A percentile compares a stretch with the other conserved stretches of the same genome.
Conservation (phyloP, 352 stramenopile species). For the Phytophthora syringae region DNA sequence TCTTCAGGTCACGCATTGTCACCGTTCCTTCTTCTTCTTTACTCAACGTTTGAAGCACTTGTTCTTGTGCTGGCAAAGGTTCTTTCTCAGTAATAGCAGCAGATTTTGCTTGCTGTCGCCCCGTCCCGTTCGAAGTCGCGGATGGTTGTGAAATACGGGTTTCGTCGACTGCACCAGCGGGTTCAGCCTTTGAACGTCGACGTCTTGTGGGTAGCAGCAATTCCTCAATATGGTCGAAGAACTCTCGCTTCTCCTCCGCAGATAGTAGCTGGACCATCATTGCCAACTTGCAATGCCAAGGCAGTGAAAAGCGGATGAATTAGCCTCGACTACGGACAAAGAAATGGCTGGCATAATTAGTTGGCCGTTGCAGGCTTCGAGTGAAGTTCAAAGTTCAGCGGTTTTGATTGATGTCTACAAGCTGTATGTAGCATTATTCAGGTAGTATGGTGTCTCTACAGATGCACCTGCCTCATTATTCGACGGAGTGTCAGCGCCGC, state of each 20-base stretch:
- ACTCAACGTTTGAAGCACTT: conserved; percentile 5
- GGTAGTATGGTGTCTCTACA: conserved; percentile 8
- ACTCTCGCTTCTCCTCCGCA: conserved; percentile 45
- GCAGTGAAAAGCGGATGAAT: conserved; percentile 20
- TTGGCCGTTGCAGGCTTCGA: background rate
- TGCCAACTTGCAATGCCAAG: too few relatives aligned
- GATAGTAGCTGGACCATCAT: conserved; percentile 44
- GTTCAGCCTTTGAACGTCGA: conserved; percentile 17
- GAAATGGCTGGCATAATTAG: conserved; percentile 12
- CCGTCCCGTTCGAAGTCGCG: conserved; percentile 19
- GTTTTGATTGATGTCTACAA: conserved; percentile 21
- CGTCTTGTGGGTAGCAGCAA: conserved; percentile 33
- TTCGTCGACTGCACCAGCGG: background rate
- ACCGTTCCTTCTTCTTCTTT: background rate
- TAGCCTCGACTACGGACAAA: conserved; percentile 22
- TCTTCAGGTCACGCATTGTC: conserved; percentile 37
- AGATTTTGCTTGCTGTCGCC: conserved; percentile 10
- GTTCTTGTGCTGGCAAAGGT: conserved; percentile 13
- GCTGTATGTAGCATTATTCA: background rate
- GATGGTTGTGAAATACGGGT: conserved; percentile 7
- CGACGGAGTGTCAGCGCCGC: background rate
- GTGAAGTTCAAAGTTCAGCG: background rate
- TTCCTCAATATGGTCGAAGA: conserved; percentile 55
- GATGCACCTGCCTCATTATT: background rate
- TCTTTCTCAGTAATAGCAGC: conserved; percentile 28